phyloP scores from a whole-genome alignment of 352 stramenopile species.

The Phytophthora pisi region DNA sequence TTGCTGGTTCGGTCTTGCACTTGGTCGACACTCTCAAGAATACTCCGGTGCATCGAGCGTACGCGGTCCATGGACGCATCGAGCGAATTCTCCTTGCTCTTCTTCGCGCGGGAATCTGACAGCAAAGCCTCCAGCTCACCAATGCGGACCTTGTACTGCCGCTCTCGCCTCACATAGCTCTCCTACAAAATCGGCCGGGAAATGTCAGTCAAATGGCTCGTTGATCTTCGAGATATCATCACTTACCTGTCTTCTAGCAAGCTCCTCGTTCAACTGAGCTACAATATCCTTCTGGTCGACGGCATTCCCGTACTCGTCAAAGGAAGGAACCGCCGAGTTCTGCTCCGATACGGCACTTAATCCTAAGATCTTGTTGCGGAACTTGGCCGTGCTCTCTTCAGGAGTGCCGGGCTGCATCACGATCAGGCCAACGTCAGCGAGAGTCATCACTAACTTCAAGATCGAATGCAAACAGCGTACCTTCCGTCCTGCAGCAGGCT shows the following conservation, averaged over 20 bases:
- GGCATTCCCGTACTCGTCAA: conserved; percentile 31
- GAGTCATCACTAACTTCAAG: background rate
- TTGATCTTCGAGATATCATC: too few relatives aligned
- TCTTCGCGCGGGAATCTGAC: conserved; percentile 71
- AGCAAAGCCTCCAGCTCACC: conserved; percentile 77
- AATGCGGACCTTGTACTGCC: conserved; percentile 89
- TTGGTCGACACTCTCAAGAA: conserved; percentile 90
- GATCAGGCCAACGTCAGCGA: conserved; percentile 5
- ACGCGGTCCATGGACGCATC: conserved; percentile 85
- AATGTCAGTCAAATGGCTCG: background rate
- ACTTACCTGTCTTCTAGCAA: conserved; percentile 56
- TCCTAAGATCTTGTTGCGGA: conserved; percentile 60
- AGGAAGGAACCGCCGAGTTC: conserved; percentile 32
- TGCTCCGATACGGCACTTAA: conserved; percentile 54
- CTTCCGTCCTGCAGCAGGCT: conserved; percentile 25
- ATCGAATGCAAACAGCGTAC: conserved; percentile 6
- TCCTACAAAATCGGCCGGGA: conserved; percentile 43
- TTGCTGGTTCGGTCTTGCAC: conserved; percentile 91
- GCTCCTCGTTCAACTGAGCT: conserved; percentile 64
- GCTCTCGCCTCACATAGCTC: conserved; percentile 87
- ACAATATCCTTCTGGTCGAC: conserved; percentile 58
- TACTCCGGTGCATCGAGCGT: conserved; percentile 82
- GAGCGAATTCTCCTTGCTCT: conserved; percentile 66
- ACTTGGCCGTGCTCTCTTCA: conserved; percentile 55
- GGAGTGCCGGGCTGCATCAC: conserved; percentile 22